phyloP scores from a whole-genome alignment of 2,329 filamentous ascomycete genomes.

The Boeremia exigua region DNA sequence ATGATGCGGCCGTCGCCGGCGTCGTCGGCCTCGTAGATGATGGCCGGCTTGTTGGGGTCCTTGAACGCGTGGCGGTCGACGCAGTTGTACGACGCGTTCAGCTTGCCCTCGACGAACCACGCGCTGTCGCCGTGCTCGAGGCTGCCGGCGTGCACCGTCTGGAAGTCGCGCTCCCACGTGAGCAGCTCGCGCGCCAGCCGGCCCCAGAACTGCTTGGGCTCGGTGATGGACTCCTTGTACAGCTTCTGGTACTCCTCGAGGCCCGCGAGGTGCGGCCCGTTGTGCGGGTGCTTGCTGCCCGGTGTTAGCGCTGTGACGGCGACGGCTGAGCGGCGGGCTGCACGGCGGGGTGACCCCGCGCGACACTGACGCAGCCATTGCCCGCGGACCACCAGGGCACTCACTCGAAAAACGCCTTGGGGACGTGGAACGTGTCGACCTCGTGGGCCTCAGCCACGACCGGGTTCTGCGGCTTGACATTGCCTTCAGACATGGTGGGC shows the following conservation, averaged over 20 bases:
- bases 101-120: conserved; percentile 91
- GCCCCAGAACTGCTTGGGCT: conserved; percentile 91
- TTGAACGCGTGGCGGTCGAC: conserved; percentile 96
- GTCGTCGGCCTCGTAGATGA: conserved; percentile 99
- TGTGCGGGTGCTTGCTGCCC: conserved; percentile 63
- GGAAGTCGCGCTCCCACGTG: conserved; percentile 88
- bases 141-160: conserved; percentile 82
- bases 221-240: conserved; percentile 83
- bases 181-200: conserved; percentile 85
- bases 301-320: too few species aligned
- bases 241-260: conserved; percentile 68
- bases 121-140: conserved; percentile 82
- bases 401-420: conserved; percentile 56
- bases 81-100: conserved; percentile 98
- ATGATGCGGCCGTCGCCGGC: conserved; percentile 83
- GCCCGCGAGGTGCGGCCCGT: conserved; percentile 64
- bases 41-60: conserved; percentile 89
- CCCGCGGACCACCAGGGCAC: conserved; percentile 18
- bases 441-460: conserved; percentile 78
- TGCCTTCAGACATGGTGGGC: conserved; percentile 54
- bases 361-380: conserved; percentile 16
- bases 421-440: conserved; percentile 73
- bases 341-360: conserved; percentile 46
- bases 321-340: too few species aligned
- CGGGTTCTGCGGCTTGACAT: conserved; percentile 43